These are phyloP conservation scores for Biscogniauxia mediterranea DNA, from an alignment of 2,329 filamentous ascomycete species.

Conservation along the genomic window DNA sequence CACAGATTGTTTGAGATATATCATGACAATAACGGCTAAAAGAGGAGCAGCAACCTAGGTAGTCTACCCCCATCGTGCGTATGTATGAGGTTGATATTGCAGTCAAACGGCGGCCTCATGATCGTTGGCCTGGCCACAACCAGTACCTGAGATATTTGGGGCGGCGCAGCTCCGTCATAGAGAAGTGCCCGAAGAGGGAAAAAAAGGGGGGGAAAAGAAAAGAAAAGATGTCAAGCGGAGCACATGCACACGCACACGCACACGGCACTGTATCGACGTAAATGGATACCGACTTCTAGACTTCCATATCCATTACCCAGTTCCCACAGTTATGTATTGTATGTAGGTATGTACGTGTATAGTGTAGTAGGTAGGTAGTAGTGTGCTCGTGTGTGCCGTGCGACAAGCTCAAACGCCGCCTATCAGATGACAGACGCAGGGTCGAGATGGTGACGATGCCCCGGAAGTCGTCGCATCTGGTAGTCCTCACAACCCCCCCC, in stretches of 20 bases:
- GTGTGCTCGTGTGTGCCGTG: too few relatives aligned
- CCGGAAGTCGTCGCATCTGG: not conserved
- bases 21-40: not conserved
- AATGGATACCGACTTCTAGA: not conserved
- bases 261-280: not conserved
- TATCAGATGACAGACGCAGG: not conserved
- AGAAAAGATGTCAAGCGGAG: not conserved
- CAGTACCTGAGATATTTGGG: too few relatives aligned
- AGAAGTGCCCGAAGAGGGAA: not conserved
- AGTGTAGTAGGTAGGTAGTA: too few relatives aligned
- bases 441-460: not conserved
- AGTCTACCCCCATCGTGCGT: not conserved
- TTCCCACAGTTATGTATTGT: not conserved
- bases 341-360: too few relatives aligned
- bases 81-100: not conserved
- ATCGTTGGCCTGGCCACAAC: not conserved
- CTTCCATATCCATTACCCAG: not conserved
- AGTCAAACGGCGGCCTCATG: not conserved
- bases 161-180: too few relatives aligned
- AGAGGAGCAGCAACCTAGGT: not conserved
- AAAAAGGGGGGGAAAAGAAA: not conserved
- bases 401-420: not conserved
- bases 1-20: constrained; percentile 4
- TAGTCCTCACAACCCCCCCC: not conserved
- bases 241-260: too few relatives aligned